Evolutionary conservation across 2,329 filamentous ascomycete genomes (phyloP).

Genomic region (Aureobasidium subglaciale): DNA sequence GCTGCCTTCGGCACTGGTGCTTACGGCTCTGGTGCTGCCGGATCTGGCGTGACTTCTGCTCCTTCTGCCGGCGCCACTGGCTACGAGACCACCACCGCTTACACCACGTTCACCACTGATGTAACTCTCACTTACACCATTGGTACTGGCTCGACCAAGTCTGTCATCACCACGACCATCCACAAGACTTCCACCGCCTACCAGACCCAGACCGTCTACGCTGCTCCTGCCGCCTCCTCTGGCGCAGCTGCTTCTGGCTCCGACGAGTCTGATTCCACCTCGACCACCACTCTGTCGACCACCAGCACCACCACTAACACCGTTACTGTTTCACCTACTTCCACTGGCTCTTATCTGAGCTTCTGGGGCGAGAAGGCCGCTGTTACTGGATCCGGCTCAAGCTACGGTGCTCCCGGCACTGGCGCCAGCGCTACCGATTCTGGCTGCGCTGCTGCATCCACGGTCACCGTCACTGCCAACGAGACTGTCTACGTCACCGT

Average conservation of each 20-base stretch:
- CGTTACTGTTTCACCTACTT: slow-evolving; percentile 15
- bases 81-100: slow-evolving; percentile 16
- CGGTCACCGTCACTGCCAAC: slow-evolving; percentile 29
- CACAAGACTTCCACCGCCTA: slow-evolving; percentile 29
- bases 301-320: slow-evolving; percentile 27
- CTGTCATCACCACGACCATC: slow-evolving; percentile 28
- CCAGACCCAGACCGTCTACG: slow-evolving; percentile 16
- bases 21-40: slow-evolving; percentile 17
- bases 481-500: slow-evolving; percentile 23
- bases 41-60: slow-evolving; percentile 18
- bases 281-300: slow-evolving; percentile 28
- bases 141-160: slow-evolving; percentile 26
- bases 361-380: slow-evolving; percentile 15
- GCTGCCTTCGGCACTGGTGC: slow-evolving; percentile 18
- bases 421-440: slow-evolving; percentile 18
- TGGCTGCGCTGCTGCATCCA: slow-evolving; percentile 23
- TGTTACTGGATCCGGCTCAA: slow-evolving; percentile 15
- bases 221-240: slow-evolving; percentile 1
- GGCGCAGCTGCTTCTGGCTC: not conserved
- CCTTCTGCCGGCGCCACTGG: slow-evolving; percentile 15
- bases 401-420: slow-evolving; percentile 14
- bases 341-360: slow-evolving; percentile 10
- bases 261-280: not conserved
- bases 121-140: slow-evolving; percentile 31
- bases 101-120: slow-evolving; percentile 24